Conservation (phyloP, 2,329 filamentous ascomycete genomes). For the Paecilomyces formosus region DNA sequence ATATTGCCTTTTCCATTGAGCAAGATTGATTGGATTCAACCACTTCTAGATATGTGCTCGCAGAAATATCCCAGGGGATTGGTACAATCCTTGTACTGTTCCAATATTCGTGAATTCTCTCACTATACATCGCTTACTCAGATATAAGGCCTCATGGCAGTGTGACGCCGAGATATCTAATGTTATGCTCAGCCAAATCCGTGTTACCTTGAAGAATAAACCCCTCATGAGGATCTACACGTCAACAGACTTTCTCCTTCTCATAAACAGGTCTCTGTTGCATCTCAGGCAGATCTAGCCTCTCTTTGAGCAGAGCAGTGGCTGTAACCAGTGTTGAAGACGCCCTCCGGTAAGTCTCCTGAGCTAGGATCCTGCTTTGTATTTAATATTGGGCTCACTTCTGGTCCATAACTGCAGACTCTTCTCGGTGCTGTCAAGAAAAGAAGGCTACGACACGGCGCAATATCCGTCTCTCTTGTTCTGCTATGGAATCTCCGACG, state of each 20-base stretch:
- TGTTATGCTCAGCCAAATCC: background rate
- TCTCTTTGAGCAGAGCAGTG: background rate
- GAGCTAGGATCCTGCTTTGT: background rate
- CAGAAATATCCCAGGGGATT: background rate
- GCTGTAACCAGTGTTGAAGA: background rate
- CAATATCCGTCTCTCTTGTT: background rate
- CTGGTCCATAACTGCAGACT: background rate
- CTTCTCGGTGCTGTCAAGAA: background rate
- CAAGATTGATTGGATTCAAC: background rate
- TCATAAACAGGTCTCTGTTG: background rate
- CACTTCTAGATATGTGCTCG: background rate
- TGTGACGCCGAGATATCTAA: background rate
- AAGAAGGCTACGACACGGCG: background rate
- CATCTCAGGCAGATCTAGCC: background rate
- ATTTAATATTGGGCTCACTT: background rate
- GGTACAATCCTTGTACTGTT: background rate
- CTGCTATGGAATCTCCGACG: background rate
- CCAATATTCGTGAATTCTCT: background rate
- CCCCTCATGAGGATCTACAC: background rate
- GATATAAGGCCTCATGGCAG: background rate
- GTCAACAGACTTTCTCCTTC: background rate
- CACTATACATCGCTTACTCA: background rate
- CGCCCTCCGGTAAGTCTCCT: background rate
- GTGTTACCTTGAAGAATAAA: background rate
- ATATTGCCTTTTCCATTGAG: background rate